Evolutionary conservation across 805 yeast genomes (phyloP), one percentile per base, ranked within the genome.

Genomic region (Yarrowia yakushimensis): DNA sequence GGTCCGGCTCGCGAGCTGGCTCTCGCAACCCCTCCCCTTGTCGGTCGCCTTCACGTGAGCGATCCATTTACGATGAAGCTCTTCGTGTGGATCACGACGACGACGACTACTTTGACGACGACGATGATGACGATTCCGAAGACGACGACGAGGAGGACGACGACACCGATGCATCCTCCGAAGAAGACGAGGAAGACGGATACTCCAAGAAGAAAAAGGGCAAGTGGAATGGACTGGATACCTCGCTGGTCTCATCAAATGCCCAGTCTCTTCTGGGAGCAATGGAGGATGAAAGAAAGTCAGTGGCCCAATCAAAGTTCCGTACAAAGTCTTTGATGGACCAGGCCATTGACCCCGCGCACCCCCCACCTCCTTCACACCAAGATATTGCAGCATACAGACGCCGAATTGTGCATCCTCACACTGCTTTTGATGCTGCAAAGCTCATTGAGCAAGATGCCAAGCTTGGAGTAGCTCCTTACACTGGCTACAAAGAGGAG

Each of bases 331-430:
- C 20, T 36, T 46, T 22, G 12, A 34, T 30, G 61, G 41, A 63
- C 55, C 37, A 46, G 23, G 57, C 54, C 22, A 33, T 55, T 25
- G 61, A 37, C 17, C 64, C 67, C 13, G 65, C 67, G 9, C 66
- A 67, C 22, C 67, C 59, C 64, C 69, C 63, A 13, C 68, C 65
- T 43, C 69, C 68, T 36, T 65, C 66, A 52, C 68, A 82, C 64
- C 85, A 81, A 64, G 84, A 81, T 65, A 84, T 83, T 71, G 84
- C 83, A 28, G 77, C 80, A 4, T 84, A 83, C 73, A 79, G 86
- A 66, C 77, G 80, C 65, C 82, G 84, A 67, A 77, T 86, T 52
- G 83, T 86, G 42, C 82, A 85, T 59, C 85, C 86, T 33, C 81
- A 79, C 65, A 80, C 83, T 39, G 80, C 78, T 30, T 70, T 70